Evolutionary conservation across 2,329 filamentous ascomycete species (phyloP), one percentile per base, ranked within the genome.

Genomic region (Cladobotryum protrusum): DNA sequence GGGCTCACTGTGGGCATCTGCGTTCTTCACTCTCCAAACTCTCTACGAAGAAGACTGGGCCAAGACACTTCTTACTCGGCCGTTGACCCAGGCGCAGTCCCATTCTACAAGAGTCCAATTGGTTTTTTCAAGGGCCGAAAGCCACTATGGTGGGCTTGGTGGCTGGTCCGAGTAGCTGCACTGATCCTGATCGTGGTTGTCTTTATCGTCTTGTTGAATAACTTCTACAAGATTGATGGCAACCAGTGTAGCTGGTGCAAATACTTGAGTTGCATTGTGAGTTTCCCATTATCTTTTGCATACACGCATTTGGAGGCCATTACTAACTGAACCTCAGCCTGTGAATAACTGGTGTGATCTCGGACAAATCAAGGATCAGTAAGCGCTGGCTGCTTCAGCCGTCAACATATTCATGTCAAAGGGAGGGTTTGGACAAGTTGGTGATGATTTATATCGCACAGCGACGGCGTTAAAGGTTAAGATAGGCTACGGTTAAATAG

Each of bases 81-180:
- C 3, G 86, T 92, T 54, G 70, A 68, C 34, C 72, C 75, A 41
- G 74, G 74, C 18, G 72, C 75, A 15, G 73, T 75, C 20, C 66
- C 72, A 1, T 82, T 86, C 57, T 63, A 81, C 49, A 81, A 82
- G 60, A 81, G 79, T 51, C 81, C 86, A 0, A 65, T 83, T 4
- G 83, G 82, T 5, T 96, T 96, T 70, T 97, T 97, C 73, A 92
- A 91, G 66, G 89, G 89, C 17, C 81, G 93, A 15, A 96, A 95
- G 66, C 86, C 87, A 18, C 76, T 96, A 7, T 99, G 93, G 93
- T 99, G 93, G 93, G 86, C 74, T 5, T 99, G 93, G 93, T 97
- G 92, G 92, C 69, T 96, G 18, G 77, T 97, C 24, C 81, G 93
- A 15, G 87, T 80, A 1, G 89, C 79, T 0, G 85, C 86, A 19